Base-by-base conservation (phyloP, 768 basidiomycete species). In the Russula olivacea region DNA sequence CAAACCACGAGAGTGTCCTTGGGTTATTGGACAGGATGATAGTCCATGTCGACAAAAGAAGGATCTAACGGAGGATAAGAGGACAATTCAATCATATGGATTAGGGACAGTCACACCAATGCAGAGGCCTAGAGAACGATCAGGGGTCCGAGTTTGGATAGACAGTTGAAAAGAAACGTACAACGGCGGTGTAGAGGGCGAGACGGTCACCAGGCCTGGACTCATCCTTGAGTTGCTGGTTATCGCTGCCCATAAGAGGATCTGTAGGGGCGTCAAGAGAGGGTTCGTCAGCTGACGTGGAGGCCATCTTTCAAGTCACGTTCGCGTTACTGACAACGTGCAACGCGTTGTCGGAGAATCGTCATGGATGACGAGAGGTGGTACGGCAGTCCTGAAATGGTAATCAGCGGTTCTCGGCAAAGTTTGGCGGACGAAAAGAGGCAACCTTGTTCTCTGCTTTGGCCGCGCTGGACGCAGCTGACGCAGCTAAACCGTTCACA, bases 1-100 rank as follows among this genome's bases (percentile, higher is more conserved):
- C 78, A 71, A 90, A 90, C 84, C 83, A 88, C 2, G 83, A 82
- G 0, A 78, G 69, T 0, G 69, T 64, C 25, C 65, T 65, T 2
- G 84, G 85, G 55, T 79, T 62, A 51, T 78, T 83, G 66, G 68
- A 73, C 43, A 85, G 64, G 49, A 84, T 68, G 59, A 75, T 71
- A 15, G 69, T 63, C 81, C 83, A 85, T 3, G 82, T 81, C 8
- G 77, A 43, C 3, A 62, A 10, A 11, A 58, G 34, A 7, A 68
- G 30, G 30, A 66, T 40, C 67, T 68, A 58, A 25, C 28, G 1
- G 28, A 19, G 23, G 25, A 41, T 21, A 32, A 28, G 32, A 32
- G 17, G 36, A 17, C 32, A 23, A 19, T 25, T 48, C 3, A 49
- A 28, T 25, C 7, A 28, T 38, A 28, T 1, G 19, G 17, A 19